Evolutionary conservation across 352 stramenopile species (phyloP), one percentile per base, ranked within the genome.

Genomic region (Elongisporangium senticosum): DNA sequence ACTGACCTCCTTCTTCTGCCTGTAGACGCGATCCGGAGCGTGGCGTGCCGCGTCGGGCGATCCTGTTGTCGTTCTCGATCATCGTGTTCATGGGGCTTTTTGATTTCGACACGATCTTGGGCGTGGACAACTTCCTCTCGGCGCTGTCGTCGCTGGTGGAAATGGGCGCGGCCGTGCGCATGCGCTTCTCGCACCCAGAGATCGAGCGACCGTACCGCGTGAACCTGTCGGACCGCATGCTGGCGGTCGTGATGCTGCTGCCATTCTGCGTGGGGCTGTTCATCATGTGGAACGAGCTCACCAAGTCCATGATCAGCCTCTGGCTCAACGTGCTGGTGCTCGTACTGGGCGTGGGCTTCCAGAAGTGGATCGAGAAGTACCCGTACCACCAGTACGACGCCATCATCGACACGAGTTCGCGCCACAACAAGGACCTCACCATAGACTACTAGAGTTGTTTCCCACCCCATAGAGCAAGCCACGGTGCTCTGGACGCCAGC

Each of bases 61-160:
- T 94, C 51, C 48, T 88, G 26, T 59, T 92, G 40, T 84, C 83
- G 50, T 88, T 91, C 39, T 72, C 68, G 55, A 87, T 94, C 56
- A 92, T 94, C 39, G 73, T 87, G 4, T 79, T 82, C 59, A 87
- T 92, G 75, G 79, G 80, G 0, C 64, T 89, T 24, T 88, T 94
- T 21, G 82, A 92, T 53, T 94, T 94, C 51, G 75, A 87, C 61
- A 83, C 78, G 47, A 94, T 93, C 53, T 65, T 92, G 55, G 83
- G 77, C 24, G 77, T 94, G 22, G 81, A 90, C 60, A 94, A 94
- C 64, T 89, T 94, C 51, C 55, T 90, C 17, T 90, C 79, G 10
- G 78, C 72, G n/a, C 62, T 91, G 21, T 74, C 84, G 53, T 86
- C 76, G 1, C 61, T 94, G 15, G 75, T 90, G 6, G 84, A 94